Evolutionary conservation across 2,329 filamentous ascomycete species (phyloP).

Genomic region (Dactylellina drechsleri): DNA sequence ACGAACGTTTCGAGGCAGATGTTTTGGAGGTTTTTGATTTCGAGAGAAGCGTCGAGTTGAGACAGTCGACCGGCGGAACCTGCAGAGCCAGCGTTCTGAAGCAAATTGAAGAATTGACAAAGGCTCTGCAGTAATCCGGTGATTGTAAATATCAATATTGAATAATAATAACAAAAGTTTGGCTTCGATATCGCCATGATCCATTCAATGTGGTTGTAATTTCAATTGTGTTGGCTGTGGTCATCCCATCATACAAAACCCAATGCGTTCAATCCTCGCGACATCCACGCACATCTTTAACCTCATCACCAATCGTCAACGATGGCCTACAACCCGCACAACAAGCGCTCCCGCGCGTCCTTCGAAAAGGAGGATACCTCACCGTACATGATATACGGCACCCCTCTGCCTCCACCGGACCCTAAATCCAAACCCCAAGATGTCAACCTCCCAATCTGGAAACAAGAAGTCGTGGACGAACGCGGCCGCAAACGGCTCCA

Average conservation of each 20-base stretch:
- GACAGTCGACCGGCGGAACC: slow-evolving; percentile 79
- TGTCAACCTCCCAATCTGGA: slow-evolving; percentile 92
- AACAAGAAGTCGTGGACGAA: slow-evolving; percentile 96
- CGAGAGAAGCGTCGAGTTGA: slow-evolving; percentile 82
- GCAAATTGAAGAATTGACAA: slow-evolving; percentile 68
- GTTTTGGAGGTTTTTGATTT: slow-evolving; percentile 79
- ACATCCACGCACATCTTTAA: not conserved
- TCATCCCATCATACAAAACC: not conserved
- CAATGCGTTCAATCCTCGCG: not conserved
- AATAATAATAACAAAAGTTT: slow-evolving; percentile 7
- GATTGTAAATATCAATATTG: not conserved
- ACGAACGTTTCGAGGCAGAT: slow-evolving; percentile 76
- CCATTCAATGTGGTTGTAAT: not conserved
- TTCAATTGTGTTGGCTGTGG: slow-evolving; percentile 1
- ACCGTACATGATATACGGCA: slow-evolving; percentile 83
- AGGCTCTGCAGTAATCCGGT: slow-evolving; percentile 14
- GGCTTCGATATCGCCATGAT: not conserved
- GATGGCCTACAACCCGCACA: slow-evolving; percentile 57
- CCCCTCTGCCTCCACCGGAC: slow-evolving; percentile 81
- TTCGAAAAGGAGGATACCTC: slow-evolving; percentile 74
- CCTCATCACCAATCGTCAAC: not conserved
- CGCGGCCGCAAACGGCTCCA: slow-evolving; percentile 88
- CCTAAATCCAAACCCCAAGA: slow-evolving; percentile 84
- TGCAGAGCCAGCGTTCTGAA: slow-evolving; percentile 74
- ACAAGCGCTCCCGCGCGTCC: slow-evolving; percentile 78